Conservation (phyloP, 2,329 filamentous ascomycete genomes). For the Beauveria sp. region DNA sequence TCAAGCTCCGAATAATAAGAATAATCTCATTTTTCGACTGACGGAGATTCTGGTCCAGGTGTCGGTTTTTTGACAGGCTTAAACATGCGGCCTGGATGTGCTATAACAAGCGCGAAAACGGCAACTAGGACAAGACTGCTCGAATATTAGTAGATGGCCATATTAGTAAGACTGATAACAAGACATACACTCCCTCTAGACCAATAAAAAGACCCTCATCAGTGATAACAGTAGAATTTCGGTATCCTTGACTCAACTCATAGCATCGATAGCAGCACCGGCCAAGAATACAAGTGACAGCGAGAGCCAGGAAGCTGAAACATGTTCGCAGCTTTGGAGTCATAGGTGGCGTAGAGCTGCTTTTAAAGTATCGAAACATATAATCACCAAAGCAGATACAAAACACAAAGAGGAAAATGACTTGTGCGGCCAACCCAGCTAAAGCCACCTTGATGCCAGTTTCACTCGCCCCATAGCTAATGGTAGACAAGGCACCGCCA, state of each 20-base stretch:
- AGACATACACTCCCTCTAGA: slow-evolving; percentile 41
- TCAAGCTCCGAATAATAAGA: too few species aligned
- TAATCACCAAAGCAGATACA: slow-evolving; percentile 40
- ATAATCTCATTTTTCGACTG: neutral
- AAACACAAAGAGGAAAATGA: slow-evolving; percentile 47
- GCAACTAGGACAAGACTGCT: neutral
- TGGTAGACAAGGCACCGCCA: slow-evolving; percentile 44
- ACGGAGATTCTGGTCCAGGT: neutral
- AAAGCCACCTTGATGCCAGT: slow-evolving; percentile 30
- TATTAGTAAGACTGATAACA: neutral
- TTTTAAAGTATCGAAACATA: slow-evolving; percentile 31
- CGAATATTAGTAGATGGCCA: neutral
- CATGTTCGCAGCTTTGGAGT: slow-evolving; percentile 32
- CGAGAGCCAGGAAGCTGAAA: slow-evolving; percentile 41
- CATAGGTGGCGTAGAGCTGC: slow-evolving; percentile 14
- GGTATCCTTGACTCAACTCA: slow-evolving; percentile 57
- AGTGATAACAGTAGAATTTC: slow-evolving; percentile 41
- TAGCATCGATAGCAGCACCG: slow-evolving; percentile 57
- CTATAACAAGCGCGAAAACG: neutral
- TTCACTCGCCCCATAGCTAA: slow-evolving; percentile 36
- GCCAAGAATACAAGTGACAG: slow-evolving; percentile 52
- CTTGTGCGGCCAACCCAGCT: slow-evolving; percentile 51
- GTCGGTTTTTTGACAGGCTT: neutral
- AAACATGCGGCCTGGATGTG: neutral
- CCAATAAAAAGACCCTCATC: slow-evolving; percentile 45